Evolutionary conservation across 768 basidiomycete species (phyloP), one percentile per base, ranked within the genome.

Genomic region (Amanita rubescens): DNA sequence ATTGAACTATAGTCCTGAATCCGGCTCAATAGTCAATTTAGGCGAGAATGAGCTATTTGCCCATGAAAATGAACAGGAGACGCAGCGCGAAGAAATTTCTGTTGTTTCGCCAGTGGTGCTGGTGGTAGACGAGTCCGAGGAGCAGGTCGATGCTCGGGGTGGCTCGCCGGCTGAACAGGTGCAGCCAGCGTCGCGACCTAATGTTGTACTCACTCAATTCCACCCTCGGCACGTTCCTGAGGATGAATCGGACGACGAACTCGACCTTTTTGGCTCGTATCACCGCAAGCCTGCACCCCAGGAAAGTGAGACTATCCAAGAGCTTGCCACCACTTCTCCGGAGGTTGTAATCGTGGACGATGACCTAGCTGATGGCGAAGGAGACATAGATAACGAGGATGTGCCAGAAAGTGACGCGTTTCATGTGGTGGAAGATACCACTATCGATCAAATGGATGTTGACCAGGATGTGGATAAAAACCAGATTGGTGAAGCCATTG

Each of bases 241-340:
- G 35, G 67, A 69, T 52, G 67, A 71, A 32, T 64, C 60, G 6
- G 62, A 57, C n/a, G 72, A 75, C 53, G 73, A 75, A 59, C 69
- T 75, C 7, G 74, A 75, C 56, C 60, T 75, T 41, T 65, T 75
- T 32, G 67, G 67, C 12, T 57, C 67, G 3, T 65, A 68, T 45
- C 42, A 53, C 32, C 52, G 35, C 14, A 20, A 44, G 34, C 42
- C 34, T 55, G 59, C 8, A 50, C 55, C 30, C 48, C 62, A 27
- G 42, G 56, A 37, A 54, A 56, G 43, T 53, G 37, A 43, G 17
- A 19, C 24, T 20, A 45, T 42, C 17, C 12, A 25, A 17, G 5
- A 25, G 15, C 32, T 22, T 20, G 34, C 22, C 12, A 6, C 46
- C 30, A 19, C 49, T 14, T 44, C 47, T 20, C 51, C 57, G 27